phyloP scores from a whole-genome alignment of 805 yeast genomes.

The Starmera dryadoides region DNA sequence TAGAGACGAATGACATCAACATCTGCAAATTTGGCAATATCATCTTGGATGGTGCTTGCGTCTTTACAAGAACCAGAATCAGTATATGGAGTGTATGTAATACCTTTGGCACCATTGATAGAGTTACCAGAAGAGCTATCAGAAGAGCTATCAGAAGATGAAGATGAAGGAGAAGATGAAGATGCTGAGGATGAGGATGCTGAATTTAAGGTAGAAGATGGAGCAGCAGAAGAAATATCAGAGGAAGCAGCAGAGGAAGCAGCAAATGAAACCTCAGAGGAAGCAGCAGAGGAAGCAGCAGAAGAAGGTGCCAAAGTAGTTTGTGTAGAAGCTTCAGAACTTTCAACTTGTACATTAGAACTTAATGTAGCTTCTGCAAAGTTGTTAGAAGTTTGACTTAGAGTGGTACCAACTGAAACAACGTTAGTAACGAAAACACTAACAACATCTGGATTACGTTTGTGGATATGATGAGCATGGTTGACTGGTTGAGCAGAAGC shows the following conservation, averaged over 20 bases:
- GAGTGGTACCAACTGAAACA: conserved; percentile 13
- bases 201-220: not conserved
- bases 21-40: conserved; percentile 34
- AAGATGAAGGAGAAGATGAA: conserved; percentile 14
- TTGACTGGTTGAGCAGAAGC: not conserved
- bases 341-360: conserved; percentile 6
- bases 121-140: conserved; percentile 24
- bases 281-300: not conserved
- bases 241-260: conserved; percentile 9
- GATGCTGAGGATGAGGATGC: conserved; percentile 8
- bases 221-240: conserved; percentile 3
- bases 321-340: conserved; percentile 4
- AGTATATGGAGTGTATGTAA: conserved; percentile 61
- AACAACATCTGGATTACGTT: conserved; percentile 30
- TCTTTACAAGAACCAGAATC: conserved; percentile 49
- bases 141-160: conserved; percentile 25
- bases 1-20: conserved; percentile 52
- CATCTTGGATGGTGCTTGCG: conserved; percentile 36
- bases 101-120: conserved; percentile 44
- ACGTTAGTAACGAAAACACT: conserved; percentile 28
- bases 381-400: conserved; percentile 9
- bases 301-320: not conserved
- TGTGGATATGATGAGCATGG: conserved; percentile 42
- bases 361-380: conserved; percentile 8
- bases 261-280: conserved; percentile 1